phyloP scores from a whole-genome alignment of 495 filamentous ascomycete species.

The Penicillium mononematosum region DNA sequence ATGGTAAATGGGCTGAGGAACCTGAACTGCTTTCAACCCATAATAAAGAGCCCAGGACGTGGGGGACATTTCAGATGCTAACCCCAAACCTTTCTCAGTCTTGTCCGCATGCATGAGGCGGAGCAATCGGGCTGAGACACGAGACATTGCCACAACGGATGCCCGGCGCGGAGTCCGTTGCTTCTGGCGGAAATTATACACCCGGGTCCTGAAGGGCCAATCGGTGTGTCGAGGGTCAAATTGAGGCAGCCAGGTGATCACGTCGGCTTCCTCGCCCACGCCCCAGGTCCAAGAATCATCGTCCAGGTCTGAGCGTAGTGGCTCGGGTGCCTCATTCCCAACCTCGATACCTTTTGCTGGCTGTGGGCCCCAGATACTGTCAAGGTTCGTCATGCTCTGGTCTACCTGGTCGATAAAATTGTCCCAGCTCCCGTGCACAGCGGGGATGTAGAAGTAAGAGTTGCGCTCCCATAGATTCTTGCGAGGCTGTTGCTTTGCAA shows the following conservation, averaged over 20 bases:
- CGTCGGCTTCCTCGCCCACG: neutral
- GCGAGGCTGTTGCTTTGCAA: neutral
- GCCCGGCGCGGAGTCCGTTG: neutral
- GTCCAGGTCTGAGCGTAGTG: neutral
- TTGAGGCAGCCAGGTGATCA: neutral
- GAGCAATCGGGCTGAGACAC: neutral
- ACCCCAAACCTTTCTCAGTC: neutral
- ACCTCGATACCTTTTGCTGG: neutral
- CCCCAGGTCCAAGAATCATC: neutral
- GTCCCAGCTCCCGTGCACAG: neutral
- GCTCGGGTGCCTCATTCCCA: neutral
- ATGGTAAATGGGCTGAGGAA: neutral
- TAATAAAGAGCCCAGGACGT: neutral
- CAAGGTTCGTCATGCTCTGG: neutral
- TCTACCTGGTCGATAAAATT: neutral
- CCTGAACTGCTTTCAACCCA: neutral
- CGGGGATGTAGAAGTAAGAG: neutral
- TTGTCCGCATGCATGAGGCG: neutral
- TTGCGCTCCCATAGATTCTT: neutral
- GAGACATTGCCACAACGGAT: neutral
- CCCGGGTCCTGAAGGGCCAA: neutral
- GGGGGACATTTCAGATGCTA: neutral
- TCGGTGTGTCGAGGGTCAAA: neutral
- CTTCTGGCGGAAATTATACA: neutral
- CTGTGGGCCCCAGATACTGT: neutral